Percentiles rank a stretch among this genome's conserved stretches.
These are phyloP conservation scores for Mortierella hygrophila DNA, from an alignment of 192 early-diverging fungal genomes.

Conservation along the genomic window DNA sequence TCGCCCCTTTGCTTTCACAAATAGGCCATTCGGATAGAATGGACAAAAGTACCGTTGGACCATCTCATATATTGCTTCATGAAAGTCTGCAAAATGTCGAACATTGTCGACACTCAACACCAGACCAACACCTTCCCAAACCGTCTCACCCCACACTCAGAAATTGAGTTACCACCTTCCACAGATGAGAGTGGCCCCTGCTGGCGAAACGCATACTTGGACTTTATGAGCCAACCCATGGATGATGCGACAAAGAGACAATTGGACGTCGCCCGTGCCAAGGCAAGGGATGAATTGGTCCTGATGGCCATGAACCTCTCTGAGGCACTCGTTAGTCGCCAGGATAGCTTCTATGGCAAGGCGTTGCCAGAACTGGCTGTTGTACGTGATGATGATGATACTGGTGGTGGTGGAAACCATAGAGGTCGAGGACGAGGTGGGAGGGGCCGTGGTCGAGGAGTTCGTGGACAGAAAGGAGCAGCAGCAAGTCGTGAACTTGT, in stretches of 20 bases:
- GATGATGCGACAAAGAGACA: not conserved
- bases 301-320: constrained; percentile 49
- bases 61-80: constrained; percentile 31
- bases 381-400: not conserved
- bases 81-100: constrained; percentile 17
- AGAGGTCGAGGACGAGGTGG: not conserved
- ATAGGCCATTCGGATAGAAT: constrained; percentile 15
- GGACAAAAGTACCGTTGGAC: constrained; percentile 10
- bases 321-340: constrained; percentile 25
- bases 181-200: too few relatives aligned
- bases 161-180: not conserved
- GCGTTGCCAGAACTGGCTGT: not conserved
- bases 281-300: constrained; percentile 37
- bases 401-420: not conserved
- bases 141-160: not conserved
- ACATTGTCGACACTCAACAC: constrained; percentile 1
- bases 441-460: not conserved
- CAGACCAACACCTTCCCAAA: not conserved
- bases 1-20: not conserved
- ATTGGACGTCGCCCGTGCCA: not conserved
- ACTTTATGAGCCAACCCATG: not conserved
- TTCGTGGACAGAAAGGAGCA: not conserved
- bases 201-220: constrained; percentile 4
- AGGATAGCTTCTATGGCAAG: constrained; percentile 18
- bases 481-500: not conserved